Evolutionary conservation across 75 land plant genomes (phyloP).

Genomic region (Cryptomeria japonica): DNA sequence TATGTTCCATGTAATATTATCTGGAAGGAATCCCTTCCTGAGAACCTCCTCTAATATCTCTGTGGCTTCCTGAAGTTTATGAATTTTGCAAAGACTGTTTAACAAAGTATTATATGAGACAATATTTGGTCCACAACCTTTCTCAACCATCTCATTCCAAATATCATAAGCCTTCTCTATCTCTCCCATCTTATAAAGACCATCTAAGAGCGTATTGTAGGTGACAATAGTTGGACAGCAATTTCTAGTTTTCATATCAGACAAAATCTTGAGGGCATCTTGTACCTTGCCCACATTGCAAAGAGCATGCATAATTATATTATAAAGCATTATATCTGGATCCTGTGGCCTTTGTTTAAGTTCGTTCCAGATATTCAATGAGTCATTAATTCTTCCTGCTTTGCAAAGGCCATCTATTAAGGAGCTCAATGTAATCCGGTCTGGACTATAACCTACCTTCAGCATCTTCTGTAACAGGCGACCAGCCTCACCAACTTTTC

Average conservation of each 20-base stretch:
- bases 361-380: constrained; percentile 50
- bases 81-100: constrained; percentile 59
- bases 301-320: constrained; percentile 65
- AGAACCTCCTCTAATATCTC: constrained; percentile 41
- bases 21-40: constrained; percentile 38
- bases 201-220: constrained; percentile 71
- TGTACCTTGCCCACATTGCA: constrained; percentile 49
- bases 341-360: constrained; percentile 20
- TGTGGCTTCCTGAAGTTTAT: constrained; percentile 37
- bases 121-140: constrained; percentile 71
- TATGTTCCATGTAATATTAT: constrained; percentile 62
- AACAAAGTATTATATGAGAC: constrained; percentile 72
- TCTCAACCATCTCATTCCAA: constrained; percentile 47
- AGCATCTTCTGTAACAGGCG: constrained; percentile 53
- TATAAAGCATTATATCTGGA: constrained; percentile 65
- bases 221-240: constrained; percentile 75
- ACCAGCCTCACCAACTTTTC: constrained; percentile 50
- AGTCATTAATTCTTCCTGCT: constrained; percentile 36
- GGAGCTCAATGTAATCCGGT: constrained; percentile 49
- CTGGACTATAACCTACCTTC: constrained; percentile 51
- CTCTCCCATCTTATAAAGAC: constrained; percentile 50
- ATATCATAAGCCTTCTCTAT: constrained; percentile 47
- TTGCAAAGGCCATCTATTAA: constrained; percentile 56
- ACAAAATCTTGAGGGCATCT: constrained; percentile 42
- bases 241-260: constrained; percentile 39